Percentiles rank a stretch among this genome's conserved stretches.
Conservation (phyloP, 345 rosid genomes). For the Citrus unshiu region DNA sequence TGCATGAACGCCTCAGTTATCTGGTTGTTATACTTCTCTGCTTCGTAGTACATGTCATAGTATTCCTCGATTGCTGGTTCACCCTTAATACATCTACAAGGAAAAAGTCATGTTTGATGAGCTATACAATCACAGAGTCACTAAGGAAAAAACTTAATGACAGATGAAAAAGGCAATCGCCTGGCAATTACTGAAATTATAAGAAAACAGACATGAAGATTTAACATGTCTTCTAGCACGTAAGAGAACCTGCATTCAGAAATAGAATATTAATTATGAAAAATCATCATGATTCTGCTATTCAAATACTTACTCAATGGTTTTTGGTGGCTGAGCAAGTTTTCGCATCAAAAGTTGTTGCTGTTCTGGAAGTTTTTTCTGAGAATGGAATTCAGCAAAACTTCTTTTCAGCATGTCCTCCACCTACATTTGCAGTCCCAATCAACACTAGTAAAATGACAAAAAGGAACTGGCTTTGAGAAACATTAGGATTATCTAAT, state of each 20-base stretch:
- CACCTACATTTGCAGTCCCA: slow-evolving; percentile 48
- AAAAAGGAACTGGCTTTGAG: not conserved
- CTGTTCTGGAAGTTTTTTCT: slow-evolving; percentile 85
- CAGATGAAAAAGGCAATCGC: not conserved
- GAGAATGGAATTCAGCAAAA: slow-evolving; percentile 95
- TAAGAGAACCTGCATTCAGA: not conserved
- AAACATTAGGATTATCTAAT: not conserved
- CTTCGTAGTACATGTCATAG: slow-evolving; percentile 64
- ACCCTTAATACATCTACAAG: slow-evolving; percentile 80
- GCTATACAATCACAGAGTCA: not conserved
- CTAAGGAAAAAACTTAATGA: not conserved
- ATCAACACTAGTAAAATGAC: slow-evolving; percentile 6
- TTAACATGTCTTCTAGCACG: not conserved
- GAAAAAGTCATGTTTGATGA: slow-evolving; percentile 20
- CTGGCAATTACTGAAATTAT: not conserved
- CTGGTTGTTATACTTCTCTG: slow-evolving; percentile 38
- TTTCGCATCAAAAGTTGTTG: slow-evolving; percentile 72
- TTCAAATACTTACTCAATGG: slow-evolving; percentile 61
- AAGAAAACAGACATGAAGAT: not conserved
- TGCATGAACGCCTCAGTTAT: slow-evolving; percentile 69
- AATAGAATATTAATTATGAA: not conserved
- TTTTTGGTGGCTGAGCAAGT: slow-evolving; percentile 69
- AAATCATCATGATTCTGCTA: slow-evolving; percentile 12
- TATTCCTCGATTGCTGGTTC: slow-evolving; percentile 93
- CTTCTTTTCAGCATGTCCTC: slow-evolving; percentile 99